Evolutionary conservation across 148 eudicot species (phyloP), one percentile per base, ranked within the genome.

Genomic region (Fagopyrum esculentum): DNA sequence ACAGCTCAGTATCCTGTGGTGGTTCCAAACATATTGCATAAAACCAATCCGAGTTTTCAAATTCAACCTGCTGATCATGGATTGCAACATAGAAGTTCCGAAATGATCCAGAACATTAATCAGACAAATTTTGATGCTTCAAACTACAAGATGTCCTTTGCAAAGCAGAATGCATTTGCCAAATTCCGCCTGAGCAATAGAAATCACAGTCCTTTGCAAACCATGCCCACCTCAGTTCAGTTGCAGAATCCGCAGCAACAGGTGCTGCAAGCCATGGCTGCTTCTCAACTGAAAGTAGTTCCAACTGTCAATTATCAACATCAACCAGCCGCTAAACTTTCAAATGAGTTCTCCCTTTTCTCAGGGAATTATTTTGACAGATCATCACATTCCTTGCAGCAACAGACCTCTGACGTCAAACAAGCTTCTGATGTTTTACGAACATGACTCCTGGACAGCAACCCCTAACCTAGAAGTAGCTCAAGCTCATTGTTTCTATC

Each of bases 121-220:
- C 69, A 30, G 44, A 44, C 69, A 9, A 15, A 61, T 30, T 61
- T 35, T 35, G 40, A 35, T 35, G 40, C 69, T 66, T 46, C 45
- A 40, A 66, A 66, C 17, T 66, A 46, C 46, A 66, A 66, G 70
- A 17, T 66, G 19, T 35, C 70, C 2, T 43, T 15, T 40, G 9
- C 70, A 66, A 66, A 66, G 71, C 46, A 66, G 71, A 66, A 66
- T 40, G 71, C 71, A 35, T 12, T 15, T 35, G 71, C 47, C 6
- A 57, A 29, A 57, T 17, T 57, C 63, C 63, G 8, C 29, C 63
- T 6, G 63, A 57, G 63, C 35, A 57, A 22, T 57, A 57, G 63
- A 26, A 57, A 57, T 57, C 30, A 9, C 40, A 35, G 40, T 35
- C 2, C 40, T 35, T 35, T 2, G 40, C 47, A 66, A 66, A 8